Percentiles rank a stretch among this genome's conserved stretches.
phyloP scores from a whole-genome alignment of 129 eudicot species.

The Flaveria brownii region DNA sequence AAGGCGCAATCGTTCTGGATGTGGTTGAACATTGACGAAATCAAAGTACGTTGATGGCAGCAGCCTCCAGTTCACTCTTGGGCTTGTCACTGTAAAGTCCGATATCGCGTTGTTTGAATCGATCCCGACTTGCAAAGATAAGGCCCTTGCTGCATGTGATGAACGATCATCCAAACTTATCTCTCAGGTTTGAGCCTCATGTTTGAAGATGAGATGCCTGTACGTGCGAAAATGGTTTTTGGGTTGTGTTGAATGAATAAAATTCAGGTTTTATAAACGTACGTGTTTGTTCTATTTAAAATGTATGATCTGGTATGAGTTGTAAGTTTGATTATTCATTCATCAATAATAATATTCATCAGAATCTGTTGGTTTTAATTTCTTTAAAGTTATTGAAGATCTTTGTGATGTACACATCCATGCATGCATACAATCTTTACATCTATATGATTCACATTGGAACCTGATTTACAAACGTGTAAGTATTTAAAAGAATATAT shows the following conservation, averaged over 20 bases:
- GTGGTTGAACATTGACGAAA: constrained; percentile 63
- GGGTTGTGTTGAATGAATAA: neutral
- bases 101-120: constrained; percentile 53
- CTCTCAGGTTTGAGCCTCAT: constrained; percentile 12
- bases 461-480: too few relatives aligned
- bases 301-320: neutral
- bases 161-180: constrained; percentile 3
- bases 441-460: too few relatives aligned
- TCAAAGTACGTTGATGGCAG: constrained; percentile 60
- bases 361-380: neutral
- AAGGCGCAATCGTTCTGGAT: constrained; percentile 45
- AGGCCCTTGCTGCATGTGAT: constrained; percentile 24
- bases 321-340: neutral
- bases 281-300: neutral
- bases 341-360: neutral
- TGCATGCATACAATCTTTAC: too few relatives aligned
- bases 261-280: neutral
- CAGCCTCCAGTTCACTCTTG: constrained; percentile 58
- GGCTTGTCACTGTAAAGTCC: constrained; percentile 55
- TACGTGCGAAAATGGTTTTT: too few relatives aligned
- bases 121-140: constrained; percentile 50
- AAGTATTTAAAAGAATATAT: too few relatives aligned
- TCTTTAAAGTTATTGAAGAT: too few relatives aligned
- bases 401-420: too few relatives aligned
- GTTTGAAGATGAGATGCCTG: neutral